phyloP scores from a whole-genome alignment of 2,329 filamentous ascomycete species.

The Scorias spongiosa region DNA sequence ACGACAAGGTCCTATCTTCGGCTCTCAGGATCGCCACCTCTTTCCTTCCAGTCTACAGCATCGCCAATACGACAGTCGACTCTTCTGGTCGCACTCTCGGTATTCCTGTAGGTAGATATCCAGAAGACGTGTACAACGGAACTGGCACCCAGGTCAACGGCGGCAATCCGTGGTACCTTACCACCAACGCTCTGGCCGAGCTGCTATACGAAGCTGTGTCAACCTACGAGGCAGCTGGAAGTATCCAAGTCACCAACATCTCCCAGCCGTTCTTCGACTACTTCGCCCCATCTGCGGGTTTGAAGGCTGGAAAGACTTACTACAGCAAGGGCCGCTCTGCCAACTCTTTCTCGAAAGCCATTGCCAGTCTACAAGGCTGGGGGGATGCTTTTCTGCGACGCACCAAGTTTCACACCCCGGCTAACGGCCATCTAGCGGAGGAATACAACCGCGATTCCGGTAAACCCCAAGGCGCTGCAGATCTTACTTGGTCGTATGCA shows the following conservation, averaged over 20 bases:
- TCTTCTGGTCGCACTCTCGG: conserved; percentile 12
- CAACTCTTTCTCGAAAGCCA: conserved; percentile 8
- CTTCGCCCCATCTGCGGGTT: conserved; percentile 14
- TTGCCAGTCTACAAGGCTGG: conserved; percentile 17
- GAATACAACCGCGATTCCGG: conserved; percentile 19
- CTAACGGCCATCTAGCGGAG: conserved; percentile 14
- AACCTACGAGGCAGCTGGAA: conserved; percentile 9
- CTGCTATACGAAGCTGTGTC: conserved; percentile 14
- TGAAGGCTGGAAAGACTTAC: conserved; percentile 12
- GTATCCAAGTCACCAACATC: conserved; percentile 13
- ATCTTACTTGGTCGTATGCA: conserved; percentile 23
- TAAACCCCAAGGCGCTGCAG: conserved; percentile 13
- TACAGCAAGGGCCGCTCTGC: conserved; percentile 3
- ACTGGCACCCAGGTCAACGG: conserved; percentile 14
- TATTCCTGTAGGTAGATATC: conserved; percentile 21
- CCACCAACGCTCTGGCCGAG: conserved; percentile 19
- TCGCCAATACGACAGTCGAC: conserved; percentile 16
- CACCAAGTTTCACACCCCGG: conserved; percentile 18
- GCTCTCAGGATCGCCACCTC: conserved; percentile 16
- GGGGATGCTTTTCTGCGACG: conserved; percentile 21
- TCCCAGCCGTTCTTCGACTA: conserved; percentile 21
- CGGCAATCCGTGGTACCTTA: conserved; percentile 22
- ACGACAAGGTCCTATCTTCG: conserved; percentile 17
- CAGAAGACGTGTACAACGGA: conserved; percentile 22
- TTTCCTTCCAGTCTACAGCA: conserved; percentile 15